Base-by-base conservation (phyloP, 2,329 filamentous ascomycete genomes). In the Colletotrichum orbiculare region DNA sequence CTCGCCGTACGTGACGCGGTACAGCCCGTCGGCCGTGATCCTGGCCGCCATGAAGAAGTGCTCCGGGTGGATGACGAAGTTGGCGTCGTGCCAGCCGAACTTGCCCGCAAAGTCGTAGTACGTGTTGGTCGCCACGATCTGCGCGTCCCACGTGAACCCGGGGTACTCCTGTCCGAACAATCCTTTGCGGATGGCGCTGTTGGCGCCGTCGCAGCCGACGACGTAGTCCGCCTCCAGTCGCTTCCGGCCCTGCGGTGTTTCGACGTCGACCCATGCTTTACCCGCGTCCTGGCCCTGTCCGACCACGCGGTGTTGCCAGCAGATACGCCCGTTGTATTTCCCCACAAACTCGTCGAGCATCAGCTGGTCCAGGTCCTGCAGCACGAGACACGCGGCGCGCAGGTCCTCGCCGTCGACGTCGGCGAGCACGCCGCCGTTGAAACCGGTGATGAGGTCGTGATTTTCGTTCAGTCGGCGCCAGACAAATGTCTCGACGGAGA, bases 1-100 rank as follows among this genome's bases (percentile, higher is more conserved):
- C 68, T 90, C 88, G 56, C 86, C 87, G 69, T 90, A 90, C 0
- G 87, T 87, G 41, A 90, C 84, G 12, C 88, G 83, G 77, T 87
- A 90, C 9, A 90, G 74, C 0, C 86, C 86, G 58, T 89, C 86
- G 2, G 75, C 76, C 1, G 83, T 86, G 67, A 90, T 85, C 46
- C 80, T 83, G 2, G 87, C 87, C 2, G 85, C 86, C 86, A 90
- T 88, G 56, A 74, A 82, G 74, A 85, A 89, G 70, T 90, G 80
- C 25, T 86, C 82, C 0, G 87, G 87, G 68, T 90, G 82, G 38
- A 89, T 80, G 67, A 88, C 85, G 72, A 89, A 89, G 72, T 88
- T 88, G 11, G 82, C 81, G 68, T 89, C 85, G 59, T 80, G 75
- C 69, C 80, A 88, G 34, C 80, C 82, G 68, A 81, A 86, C 66